Conservation (phyloP, 352 stramenopile genomes). For the Phytophthora lateralis region DNA sequence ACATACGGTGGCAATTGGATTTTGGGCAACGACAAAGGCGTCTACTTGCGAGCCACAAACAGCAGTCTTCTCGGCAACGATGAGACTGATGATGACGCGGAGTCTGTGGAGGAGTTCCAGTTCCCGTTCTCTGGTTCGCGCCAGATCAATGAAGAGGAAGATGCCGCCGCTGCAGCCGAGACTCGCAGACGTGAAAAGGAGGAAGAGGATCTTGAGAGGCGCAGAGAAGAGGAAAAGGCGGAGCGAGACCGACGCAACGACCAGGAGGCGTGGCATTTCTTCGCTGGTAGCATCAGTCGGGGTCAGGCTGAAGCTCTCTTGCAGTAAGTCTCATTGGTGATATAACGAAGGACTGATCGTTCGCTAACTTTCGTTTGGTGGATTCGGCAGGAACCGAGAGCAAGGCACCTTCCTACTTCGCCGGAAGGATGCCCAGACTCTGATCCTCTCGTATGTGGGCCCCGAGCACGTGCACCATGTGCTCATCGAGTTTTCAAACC, state of each 20-base stretch:
- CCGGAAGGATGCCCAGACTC: slow-evolving; percentile 79
- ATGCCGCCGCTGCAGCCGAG: slow-evolving; percentile 35
- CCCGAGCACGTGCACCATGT: slow-evolving; percentile 76
- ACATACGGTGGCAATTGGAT: slow-evolving; percentile 84
- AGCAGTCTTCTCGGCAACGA: slow-evolving; percentile 71
- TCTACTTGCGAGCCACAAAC: slow-evolving; percentile 75
- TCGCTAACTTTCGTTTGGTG: slow-evolving; percentile 9
- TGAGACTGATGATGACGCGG: slow-evolving; percentile 66
- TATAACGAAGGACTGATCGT: background rate
- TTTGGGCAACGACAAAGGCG: slow-evolving; percentile 74
- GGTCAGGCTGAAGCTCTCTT: slow-evolving; percentile 68
- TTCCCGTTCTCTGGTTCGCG: slow-evolving; percentile 49
- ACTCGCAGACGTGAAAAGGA: slow-evolving; percentile 34
- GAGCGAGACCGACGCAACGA: slow-evolving; percentile 57
- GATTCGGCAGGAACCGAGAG: slow-evolving; percentile 48
- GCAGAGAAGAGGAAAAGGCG: slow-evolving; percentile 39
- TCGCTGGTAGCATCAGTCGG: slow-evolving; percentile 80
- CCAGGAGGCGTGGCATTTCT: slow-evolving; percentile 77
- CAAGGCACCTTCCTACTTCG: slow-evolving; percentile 81
- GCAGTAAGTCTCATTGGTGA: slow-evolving; percentile 37
- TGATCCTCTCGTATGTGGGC: slow-evolving; percentile 84
- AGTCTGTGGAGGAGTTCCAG: slow-evolving; percentile 53
- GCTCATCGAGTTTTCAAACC: slow-evolving; percentile 74
- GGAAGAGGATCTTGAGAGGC: slow-evolving; percentile 42
- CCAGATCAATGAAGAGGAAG: slow-evolving; percentile 44